Evolutionary conservation across 2,329 filamentous ascomycete species (phyloP), one percentile per base, ranked within the genome.

Genomic region (Proliferodiscus dingleyae): DNA sequence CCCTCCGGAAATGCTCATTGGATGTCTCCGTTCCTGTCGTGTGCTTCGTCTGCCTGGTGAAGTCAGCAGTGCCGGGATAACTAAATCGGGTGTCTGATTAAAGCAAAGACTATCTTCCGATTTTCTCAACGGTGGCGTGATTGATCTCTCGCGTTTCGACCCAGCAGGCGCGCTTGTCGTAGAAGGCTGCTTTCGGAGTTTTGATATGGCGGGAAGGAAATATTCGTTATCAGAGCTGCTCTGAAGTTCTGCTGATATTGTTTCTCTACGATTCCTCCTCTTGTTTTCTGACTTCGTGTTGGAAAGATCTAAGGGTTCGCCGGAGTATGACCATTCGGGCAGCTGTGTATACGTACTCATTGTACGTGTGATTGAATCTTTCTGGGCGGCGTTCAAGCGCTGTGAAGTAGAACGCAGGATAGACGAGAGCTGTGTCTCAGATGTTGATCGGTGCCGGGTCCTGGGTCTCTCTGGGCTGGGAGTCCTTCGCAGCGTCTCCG

Each of bases 381-480:
- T 48, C 22, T 53, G 45, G 11, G 46, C 37, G 18, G 46, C 39
- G 28, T 53, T 57, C n/a, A 59, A 19, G 10, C 57, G 48, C 34
- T 61, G 51, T 1, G 58, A 60, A 13, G 56, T 58, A 9, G 58
- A 61, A 36, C 53, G 42, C 4, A 60, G 28, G 18, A 60, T 57
- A 10, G 53, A 50, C n/a, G 57, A 52, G 5, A 61, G 37, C 10
- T 61, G 52, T 8, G 45, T 54, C 18, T 55, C 57, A 2, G 57
- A 55, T 13, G 41, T 50, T 7, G 57, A 55, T 13, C 52, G 45
- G n/a, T 48, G 43, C 15, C 50, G 48, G 10, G 8, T 32, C n/a
- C 30, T 16, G 10, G 32, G 13, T 22, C 36, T 26, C 13, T 26
- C 19, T 2, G 41, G 32, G n/a, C 30, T 23, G 3, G 41, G 13